Conservation (phyloP, 345 rosid species). For the Firmiana major region DNA sequence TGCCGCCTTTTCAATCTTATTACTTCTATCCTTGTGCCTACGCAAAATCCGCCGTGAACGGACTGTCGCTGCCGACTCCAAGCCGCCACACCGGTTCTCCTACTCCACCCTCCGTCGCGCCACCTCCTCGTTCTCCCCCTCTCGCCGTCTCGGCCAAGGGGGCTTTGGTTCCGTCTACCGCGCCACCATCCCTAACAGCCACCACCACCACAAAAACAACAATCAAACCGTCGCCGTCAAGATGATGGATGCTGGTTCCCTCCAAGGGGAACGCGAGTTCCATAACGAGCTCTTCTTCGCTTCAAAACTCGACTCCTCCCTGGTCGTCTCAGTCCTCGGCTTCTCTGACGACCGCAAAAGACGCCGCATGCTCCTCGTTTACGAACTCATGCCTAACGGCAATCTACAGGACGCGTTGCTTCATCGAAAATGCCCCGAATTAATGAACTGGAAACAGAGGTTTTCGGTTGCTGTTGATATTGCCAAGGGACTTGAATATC, state of each 20-base stretch:
- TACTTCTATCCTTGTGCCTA: constrained; percentile 49
- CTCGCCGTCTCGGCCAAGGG: constrained; percentile 62
- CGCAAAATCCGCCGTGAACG: constrained; percentile 51
- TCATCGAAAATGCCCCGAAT: constrained; percentile 59
- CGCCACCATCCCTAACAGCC: constrained; percentile 37
- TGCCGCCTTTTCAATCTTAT: constrained; percentile 43
- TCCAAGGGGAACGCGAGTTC: constrained; percentile 93
- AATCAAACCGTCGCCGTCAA: constrained; percentile 63
- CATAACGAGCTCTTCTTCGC: constrained; percentile 86
- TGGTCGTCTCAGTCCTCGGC: constrained; percentile 64
- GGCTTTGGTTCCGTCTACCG: constrained; percentile 88
- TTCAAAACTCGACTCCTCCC: constrained; percentile 56
- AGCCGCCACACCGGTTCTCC: constrained; percentile 50
- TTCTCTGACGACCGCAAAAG: constrained; percentile 69
- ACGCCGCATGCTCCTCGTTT: constrained; percentile 61
- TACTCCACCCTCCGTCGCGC: constrained; percentile 57
- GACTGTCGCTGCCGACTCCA: constrained; percentile 38
- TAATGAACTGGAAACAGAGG: constrained; percentile 62
- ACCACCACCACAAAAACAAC: not conserved
- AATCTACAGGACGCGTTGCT: constrained; percentile 86
- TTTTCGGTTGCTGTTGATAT: constrained; percentile 52
- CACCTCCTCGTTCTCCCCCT: constrained; percentile 51
- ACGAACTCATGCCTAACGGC: constrained; percentile 82
- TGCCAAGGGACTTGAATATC: constrained; percentile 68
- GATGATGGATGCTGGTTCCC: constrained; percentile 87